A percentile compares a stretch with the other conserved stretches of the same genome.
Evolutionary conservation across 805 yeast genomes (phyloP).

Genomic region (Candida pseudofarinosa): DNA sequence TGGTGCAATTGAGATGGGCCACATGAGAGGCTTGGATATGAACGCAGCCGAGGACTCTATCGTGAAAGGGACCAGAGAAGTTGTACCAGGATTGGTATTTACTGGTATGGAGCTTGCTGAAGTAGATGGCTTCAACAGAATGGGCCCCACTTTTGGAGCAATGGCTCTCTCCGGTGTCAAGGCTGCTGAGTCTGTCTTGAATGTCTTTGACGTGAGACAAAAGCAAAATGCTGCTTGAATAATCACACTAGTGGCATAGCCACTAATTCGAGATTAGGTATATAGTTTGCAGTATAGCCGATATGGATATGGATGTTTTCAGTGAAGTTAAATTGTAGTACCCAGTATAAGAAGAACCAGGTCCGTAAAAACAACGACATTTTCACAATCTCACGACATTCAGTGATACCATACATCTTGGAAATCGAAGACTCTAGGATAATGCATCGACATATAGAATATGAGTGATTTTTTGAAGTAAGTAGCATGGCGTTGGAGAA

Average conservation of each 20-base stretch:
- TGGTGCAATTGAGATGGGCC: slow-evolving; percentile 42
- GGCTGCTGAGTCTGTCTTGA: slow-evolving; percentile 59
- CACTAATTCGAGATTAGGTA: not conserved
- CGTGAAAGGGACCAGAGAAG: slow-evolving; percentile 64
- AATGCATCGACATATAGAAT: not conserved
- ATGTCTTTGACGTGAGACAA: slow-evolving; percentile 32
- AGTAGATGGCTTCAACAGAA: slow-evolving; percentile 72
- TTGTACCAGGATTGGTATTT: slow-evolving; percentile 62
- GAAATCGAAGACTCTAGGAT: not conserved
- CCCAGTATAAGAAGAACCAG: no score
- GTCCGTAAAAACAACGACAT: no score
- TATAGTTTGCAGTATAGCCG: not conserved
- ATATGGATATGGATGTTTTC: not conserved
- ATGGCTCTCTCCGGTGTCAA: slow-evolving; percentile 76
- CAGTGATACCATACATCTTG: not conserved
- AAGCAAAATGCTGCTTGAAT: slow-evolving; percentile 22
- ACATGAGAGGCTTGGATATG: slow-evolving; percentile 80
- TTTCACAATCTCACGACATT: not conserved
- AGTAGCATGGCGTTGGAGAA: slow-evolving; percentile 9
- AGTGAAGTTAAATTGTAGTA: no score
- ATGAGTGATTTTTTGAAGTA: slow-evolving; percentile 32
- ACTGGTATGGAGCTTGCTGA: slow-evolving; percentile 79
- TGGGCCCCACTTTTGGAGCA: slow-evolving; percentile 85
- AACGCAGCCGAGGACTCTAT: slow-evolving; percentile 72
- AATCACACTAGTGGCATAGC: no score